Evolutionary conservation across 1,139 yeast species (phyloP).

Genomic region (Spencermartinsiella ligniputridi): DNA sequence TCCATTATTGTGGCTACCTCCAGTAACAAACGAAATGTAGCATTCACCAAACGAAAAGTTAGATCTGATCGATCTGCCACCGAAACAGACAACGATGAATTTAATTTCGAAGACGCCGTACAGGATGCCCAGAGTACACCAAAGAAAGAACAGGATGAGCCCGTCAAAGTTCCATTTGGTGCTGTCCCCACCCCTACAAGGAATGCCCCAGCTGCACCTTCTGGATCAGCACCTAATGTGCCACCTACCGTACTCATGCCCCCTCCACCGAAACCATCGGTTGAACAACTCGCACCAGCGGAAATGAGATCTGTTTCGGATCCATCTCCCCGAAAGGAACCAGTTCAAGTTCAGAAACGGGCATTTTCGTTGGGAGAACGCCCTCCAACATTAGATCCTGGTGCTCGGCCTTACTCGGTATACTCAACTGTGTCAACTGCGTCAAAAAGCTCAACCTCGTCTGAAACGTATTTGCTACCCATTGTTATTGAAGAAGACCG

Average conservation of each 20-base stretch:
- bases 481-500: conserved; percentile 39
- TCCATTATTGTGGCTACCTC: conserved; percentile 26
- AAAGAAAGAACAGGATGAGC: background rate
- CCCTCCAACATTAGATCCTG: conserved; percentile 14
- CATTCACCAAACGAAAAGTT: conserved; percentile 10
- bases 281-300: background rate
- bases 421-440: conserved; percentile 13
- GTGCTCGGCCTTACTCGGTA: conserved; percentile 17
- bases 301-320: background rate
- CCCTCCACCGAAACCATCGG: background rate
- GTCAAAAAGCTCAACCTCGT: conserved; percentile 6
- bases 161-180: background rate
- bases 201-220: background rate
- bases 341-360: conserved; percentile 13
- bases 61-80: background rate
- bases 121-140: conserved; percentile 3
- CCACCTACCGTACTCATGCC: background rate
- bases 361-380: conserved; percentile 18
- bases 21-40: conserved; percentile 22
- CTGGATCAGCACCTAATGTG: background rate
- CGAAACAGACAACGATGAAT: background rate
- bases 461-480: conserved; percentile 25
- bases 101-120: conserved; percentile 2
- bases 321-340: background rate
- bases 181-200: background rate